These are phyloP conservation scores for Diplosphaera chodatii DNA, from an alignment of 139 green algal species.

Conservation along the genomic window DNA sequence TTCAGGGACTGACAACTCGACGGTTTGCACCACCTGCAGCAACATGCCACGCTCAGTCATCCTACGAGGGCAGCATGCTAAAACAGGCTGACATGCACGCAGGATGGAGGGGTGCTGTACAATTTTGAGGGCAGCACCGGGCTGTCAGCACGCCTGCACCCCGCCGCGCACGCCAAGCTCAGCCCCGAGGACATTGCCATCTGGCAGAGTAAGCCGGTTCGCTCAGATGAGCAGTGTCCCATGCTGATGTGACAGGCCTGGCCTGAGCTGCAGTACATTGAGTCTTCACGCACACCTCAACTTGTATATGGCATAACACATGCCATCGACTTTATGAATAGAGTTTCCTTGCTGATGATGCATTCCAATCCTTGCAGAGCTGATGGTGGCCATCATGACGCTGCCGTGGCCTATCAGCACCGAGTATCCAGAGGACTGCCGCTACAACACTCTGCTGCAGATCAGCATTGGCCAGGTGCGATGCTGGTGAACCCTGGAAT, in stretches of 20 bases:
- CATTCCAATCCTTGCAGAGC: slow-evolving; percentile 2
- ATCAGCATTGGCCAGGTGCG: slow-evolving; percentile 53
- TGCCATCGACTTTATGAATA: too few species aligned
- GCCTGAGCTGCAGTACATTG: too few species aligned
- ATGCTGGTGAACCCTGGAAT: background rate
- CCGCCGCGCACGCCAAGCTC: background rate
- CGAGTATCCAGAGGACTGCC: slow-evolving; percentile 31
- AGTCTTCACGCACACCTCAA: too few species aligned
- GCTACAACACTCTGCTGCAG: slow-evolving; percentile 65
- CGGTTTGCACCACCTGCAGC: too few species aligned
- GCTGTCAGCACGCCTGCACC: background rate
- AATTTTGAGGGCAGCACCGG: background rate
- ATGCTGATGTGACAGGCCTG: too few species aligned
- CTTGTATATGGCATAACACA: too few species aligned
- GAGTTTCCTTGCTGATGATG: background rate
- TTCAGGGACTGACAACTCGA: too few species aligned
- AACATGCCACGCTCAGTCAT: too few species aligned
- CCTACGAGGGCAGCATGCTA: too few species aligned
- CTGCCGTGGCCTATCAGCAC: slow-evolving; percentile 51
- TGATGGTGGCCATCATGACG: slow-evolving; percentile 54
- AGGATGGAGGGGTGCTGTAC: background rate
- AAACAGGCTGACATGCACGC: background rate
- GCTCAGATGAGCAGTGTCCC: too few species aligned
- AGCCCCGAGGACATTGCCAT: background rate
- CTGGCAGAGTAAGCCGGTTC: background rate